Conservation (phyloP, 139 green algal genomes). For the Coccomyxa sp. region DNA sequence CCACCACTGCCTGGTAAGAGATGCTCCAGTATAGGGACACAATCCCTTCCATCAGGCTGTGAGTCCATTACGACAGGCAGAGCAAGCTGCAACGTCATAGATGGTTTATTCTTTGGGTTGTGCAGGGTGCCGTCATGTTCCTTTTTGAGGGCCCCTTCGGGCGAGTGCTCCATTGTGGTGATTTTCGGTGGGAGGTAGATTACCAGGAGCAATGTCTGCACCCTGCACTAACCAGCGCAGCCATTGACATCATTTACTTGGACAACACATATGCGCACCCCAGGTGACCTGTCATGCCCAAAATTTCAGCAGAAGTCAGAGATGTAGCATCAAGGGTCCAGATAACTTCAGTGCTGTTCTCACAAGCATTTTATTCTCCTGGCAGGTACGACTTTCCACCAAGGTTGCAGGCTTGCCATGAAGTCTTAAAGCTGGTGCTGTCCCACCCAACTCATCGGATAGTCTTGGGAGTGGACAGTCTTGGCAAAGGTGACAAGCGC, state of each 20-base stretch:
- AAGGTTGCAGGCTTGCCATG: slow-evolving; percentile 7
- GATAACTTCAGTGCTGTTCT: neutral
- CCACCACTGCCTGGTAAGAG: slow-evolving; percentile 26
- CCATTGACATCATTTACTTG: slow-evolving; percentile 22
- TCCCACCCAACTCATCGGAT: slow-evolving; percentile 11
- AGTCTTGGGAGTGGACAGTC: slow-evolving; percentile 25
- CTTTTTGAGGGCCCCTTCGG: slow-evolving; percentile 24
- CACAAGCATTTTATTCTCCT: neutral
- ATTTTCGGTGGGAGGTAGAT: slow-evolving; percentile 26
- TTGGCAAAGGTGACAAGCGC: slow-evolving; percentile 25
- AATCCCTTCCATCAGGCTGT: neutral
- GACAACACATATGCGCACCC: slow-evolving; percentile 43
- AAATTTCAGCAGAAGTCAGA: neutral
- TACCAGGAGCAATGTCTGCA: neutral
- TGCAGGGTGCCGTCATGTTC: slow-evolving; percentile 28
- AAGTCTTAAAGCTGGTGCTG: slow-evolving; percentile 9
- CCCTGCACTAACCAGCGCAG: neutral
- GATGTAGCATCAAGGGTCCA: neutral
- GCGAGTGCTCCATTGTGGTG: slow-evolving; percentile 31
- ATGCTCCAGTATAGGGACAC: neutral
- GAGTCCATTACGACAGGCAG: no score
- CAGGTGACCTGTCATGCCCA: neutral
- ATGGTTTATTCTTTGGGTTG: neutral
- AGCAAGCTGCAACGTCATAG: no score
- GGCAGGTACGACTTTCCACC: slow-evolving; percentile 18